Evolutionary conservation across 495 filamentous ascomycete genomes (phyloP), one percentile per base, ranked within the genome.

Genomic region (Cetradonia linearis): DNA sequence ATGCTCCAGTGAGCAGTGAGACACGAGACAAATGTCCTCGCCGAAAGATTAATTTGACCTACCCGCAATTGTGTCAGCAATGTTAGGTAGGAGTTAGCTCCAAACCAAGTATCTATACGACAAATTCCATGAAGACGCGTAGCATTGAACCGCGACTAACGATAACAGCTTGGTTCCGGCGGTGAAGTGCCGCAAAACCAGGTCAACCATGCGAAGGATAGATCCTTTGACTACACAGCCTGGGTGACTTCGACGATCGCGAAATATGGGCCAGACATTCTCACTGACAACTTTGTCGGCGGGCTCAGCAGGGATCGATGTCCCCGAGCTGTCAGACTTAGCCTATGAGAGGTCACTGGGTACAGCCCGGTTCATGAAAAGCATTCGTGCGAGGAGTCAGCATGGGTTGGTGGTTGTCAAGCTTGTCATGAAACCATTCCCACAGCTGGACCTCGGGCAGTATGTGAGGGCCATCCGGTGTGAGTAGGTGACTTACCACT

Each of bases 291-390:
- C 91, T 61, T 85, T 94, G 60, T 90, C 91, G 37, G 87, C 89
- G 59, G 92, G 91, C 70, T 84, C 89, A 57, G 90, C 91, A 53
- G 88, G 88, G 63, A 95, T 97, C 72, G 93, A 97, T 72, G 84
- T 94, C 23, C 86, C 91, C 40, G 94, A 97, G 77, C 81, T 97
- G 42, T 79, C 85, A 44, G 91, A 96, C 68, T 71, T 96, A 63
- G 79, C 82, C 33, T 96, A 96, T 77, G 93, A 99, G 72, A 91
- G 86, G 72, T 88, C 90, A 18, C 84, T 97, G 68, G 94, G 93
- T 50, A 86, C 84, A 58, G 91, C 89, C n/a, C 82, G 93, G 33
- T 96, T 99, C 68, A 92, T 97, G 84, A 97, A 97, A 73, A 92
- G 86, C 64, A 91, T 97, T 63, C 82, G 91, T 61, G 94, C 94